These are phyloP conservation scores for Rubus idaeus DNA, from an alignment of 306 rosid species.

Conservation along the genomic window DNA sequence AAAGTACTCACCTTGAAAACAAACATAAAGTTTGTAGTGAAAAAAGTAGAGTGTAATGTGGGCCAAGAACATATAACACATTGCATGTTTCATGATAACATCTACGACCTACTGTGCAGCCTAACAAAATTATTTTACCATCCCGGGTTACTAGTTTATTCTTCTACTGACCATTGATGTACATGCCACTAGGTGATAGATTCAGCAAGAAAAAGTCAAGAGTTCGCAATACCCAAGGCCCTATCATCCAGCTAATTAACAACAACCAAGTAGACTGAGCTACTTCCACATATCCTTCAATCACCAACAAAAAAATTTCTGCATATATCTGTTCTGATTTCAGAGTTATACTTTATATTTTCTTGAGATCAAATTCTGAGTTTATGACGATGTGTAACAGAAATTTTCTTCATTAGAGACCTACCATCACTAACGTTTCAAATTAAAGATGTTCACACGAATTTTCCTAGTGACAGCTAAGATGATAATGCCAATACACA, in stretches of 20 bases:
- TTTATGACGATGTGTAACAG: too few species aligned
- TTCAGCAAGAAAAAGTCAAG: slow-evolving; percentile 6
- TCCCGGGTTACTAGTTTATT: slow-evolving; percentile 6
- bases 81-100: background rate
- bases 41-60: slow-evolving; percentile 20
- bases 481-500: slow-evolving; percentile 23
- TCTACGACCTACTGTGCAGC: slow-evolving; percentile 4
- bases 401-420: too few species aligned
- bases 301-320: background rate
- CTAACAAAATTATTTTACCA: background rate
- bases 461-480: slow-evolving; percentile 25
- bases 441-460: slow-evolving; percentile 20
- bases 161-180: background rate
- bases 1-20: slow-evolving; percentile 35
- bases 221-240: background rate
- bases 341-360: too few species aligned
- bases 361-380: too few species aligned
- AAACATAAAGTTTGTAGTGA: slow-evolving; percentile 28
- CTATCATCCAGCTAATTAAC: background rate
- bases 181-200: background rate
- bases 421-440: background rate
- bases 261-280: background rate
- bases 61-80: slow-evolving; percentile 17
- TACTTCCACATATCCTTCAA: background rate
- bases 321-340: too few species aligned